Evolutionary conservation across 768 basidiomycete species (phyloP).

Genomic region (Lactarius evosmus): DNA sequence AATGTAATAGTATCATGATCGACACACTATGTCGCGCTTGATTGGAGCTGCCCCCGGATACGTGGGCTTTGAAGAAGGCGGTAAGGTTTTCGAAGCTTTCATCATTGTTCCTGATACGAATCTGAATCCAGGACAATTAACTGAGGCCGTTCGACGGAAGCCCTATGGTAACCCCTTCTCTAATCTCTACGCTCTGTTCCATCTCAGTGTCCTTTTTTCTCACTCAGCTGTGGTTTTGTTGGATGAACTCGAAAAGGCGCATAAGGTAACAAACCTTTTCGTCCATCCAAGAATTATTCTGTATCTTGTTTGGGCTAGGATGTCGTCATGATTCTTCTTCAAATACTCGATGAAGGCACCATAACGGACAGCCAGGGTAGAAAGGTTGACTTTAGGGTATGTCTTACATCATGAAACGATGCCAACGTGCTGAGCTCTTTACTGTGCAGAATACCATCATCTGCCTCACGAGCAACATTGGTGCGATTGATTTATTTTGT

Average conservation of each 20-base stretch:
- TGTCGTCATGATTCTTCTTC: slow-evolving; percentile 85
- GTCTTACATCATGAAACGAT: not conserved
- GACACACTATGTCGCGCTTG: slow-evolving; percentile 85
- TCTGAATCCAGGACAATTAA: slow-evolving; percentile 47
- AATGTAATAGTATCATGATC: slow-evolving; percentile 70
- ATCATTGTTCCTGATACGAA: not conserved
- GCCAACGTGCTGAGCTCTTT: not conserved
- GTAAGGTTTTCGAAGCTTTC: slow-evolving; percentile 37
- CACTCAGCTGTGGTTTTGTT: slow-evolving; percentile 55
- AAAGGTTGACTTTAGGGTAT: slow-evolving; percentile 85
- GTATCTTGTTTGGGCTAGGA: slow-evolving; percentile 44
- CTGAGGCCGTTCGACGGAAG: slow-evolving; percentile 60
- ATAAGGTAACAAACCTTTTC: slow-evolving; percentile 51
- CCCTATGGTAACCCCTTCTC: slow-evolving; percentile 46
- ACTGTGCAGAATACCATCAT: slow-evolving; percentile 77
- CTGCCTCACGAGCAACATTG: slow-evolving; percentile 86
- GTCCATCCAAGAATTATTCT: not conserved
- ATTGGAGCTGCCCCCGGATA: slow-evolving; percentile 94
- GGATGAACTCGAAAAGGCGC: slow-evolving; percentile 75
- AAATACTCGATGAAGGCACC: slow-evolving; percentile 87
- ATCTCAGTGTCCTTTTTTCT: not conserved
- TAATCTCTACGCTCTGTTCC: not conserved
- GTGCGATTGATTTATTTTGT: slow-evolving; percentile 30
- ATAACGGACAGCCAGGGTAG: slow-evolving; percentile 91
- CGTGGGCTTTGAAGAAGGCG: slow-evolving; percentile 71